Percentiles rank a stretch among this genome's conserved stretches.
These are phyloP conservation scores for Erigeron canadensis DNA, from an alignment of 129 eudicot species.

Conservation along the genomic window DNA sequence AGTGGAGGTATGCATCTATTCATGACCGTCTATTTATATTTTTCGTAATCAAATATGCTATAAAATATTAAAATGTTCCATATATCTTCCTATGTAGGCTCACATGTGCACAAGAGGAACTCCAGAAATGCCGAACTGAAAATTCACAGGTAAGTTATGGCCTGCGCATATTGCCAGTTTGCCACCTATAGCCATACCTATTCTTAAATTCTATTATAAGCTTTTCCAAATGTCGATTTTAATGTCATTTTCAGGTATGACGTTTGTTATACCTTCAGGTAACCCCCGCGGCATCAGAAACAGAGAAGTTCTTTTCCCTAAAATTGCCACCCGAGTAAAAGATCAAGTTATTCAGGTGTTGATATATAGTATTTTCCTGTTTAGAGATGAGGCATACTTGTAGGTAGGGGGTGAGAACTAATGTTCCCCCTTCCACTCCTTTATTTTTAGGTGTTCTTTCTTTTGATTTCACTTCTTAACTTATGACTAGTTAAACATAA, in stretches of 20 bases:
- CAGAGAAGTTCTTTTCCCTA: constrained; percentile 21
- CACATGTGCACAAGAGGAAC: constrained; percentile 76
- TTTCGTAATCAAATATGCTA: background rate
- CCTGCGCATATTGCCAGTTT: background rate
- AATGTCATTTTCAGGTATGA: constrained; percentile 38
- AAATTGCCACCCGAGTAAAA: constrained; percentile 24
- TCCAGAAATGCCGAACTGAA: constrained; percentile 71
- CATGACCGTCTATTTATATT: background rate
- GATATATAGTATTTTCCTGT: constrained; percentile 16
- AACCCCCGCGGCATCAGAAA: constrained; percentile 23
- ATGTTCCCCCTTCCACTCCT: background rate
- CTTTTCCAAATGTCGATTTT: constrained; percentile 23
- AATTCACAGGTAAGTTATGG: constrained; percentile 39
- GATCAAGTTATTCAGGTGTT: constrained; percentile 25
- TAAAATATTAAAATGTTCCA: constrained; percentile 6
- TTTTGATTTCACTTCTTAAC: background rate
- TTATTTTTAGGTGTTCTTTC: constrained; percentile 16
- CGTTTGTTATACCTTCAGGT: constrained; percentile 31
- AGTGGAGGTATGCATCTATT: constrained; percentile 56
- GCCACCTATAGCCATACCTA: background rate
- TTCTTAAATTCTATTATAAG: background rate
- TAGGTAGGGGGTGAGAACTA: constrained; percentile 5
- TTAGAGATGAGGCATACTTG: constrained; percentile 14
- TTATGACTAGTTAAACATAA: constrained; percentile 1
- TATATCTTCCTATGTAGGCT: constrained; percentile 42